Conservation (phyloP, 2,329 filamentous ascomycete species). For the Exophiala spinifera region DNA sequence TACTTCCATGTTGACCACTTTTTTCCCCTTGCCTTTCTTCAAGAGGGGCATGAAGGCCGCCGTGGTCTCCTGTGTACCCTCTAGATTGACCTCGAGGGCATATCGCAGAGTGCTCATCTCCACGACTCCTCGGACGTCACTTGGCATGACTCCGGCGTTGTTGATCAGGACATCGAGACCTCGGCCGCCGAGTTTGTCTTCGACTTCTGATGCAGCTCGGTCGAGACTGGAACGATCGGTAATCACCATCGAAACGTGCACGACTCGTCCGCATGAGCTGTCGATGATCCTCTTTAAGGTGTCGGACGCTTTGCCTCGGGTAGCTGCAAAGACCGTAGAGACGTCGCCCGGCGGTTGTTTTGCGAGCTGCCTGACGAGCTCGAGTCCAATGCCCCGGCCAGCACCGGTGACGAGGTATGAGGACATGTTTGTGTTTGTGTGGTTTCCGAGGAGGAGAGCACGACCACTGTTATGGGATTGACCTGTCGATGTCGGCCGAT, state of each 20-base stretch:
- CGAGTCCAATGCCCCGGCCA: slow-evolving; percentile 39
- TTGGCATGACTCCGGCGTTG: slow-evolving; percentile 40
- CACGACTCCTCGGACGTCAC: slow-evolving; percentile 20
- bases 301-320: slow-evolving; percentile 35
- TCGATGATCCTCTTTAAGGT: slow-evolving; percentile 37
- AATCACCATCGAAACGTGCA: slow-evolving; percentile 40
- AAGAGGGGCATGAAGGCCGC: slow-evolving; percentile 41
- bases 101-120: slow-evolving; percentile 38
- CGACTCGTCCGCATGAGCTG: slow-evolving; percentile 36
- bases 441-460: no score
- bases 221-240: slow-evolving; percentile 36
- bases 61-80: slow-evolving; percentile 41
- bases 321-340: slow-evolving; percentile 42
- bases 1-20: slow-evolving; percentile 45
- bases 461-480: no score
- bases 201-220: slow-evolving; percentile 35
- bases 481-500: no score
- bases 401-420: slow-evolving; percentile 39
- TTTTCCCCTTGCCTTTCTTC: slow-evolving; percentile 40
- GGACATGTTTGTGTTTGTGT: slow-evolving; percentile 31
- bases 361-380: slow-evolving; percentile 33
- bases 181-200: slow-evolving; percentile 34
- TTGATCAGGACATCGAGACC: slow-evolving; percentile 49
- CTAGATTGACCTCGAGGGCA: slow-evolving; percentile 44
- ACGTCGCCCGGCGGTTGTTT: slow-evolving; percentile 36